These are phyloP conservation scores for Pythium grandisporangium DNA, from an alignment of 352 stramenopile species.

Conservation along the genomic window DNA sequence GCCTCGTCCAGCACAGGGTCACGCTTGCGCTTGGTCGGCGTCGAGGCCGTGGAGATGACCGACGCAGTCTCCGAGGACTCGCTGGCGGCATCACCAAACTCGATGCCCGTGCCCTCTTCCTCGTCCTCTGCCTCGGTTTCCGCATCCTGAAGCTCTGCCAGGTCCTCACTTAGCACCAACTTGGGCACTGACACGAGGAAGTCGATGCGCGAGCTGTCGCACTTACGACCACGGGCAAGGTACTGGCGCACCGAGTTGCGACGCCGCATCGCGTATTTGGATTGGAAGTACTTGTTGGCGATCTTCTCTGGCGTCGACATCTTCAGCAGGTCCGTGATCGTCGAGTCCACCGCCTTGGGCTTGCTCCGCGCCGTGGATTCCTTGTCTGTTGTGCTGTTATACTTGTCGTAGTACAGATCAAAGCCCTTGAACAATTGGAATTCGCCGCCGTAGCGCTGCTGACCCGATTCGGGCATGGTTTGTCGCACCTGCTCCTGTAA, in stretches of 20 bases:
- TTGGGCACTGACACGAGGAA: slow-evolving; percentile 9
- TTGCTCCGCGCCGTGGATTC: too few species aligned
- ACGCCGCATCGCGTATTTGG: slow-evolving; percentile 12
- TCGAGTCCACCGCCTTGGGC: not conserved
- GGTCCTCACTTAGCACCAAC: slow-evolving; percentile 8
- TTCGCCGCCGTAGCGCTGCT: slow-evolving; percentile 1
- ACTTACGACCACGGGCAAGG: slow-evolving; percentile 9
- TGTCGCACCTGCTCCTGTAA: slow-evolving; percentile 7
- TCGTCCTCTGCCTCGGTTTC: too few species aligned
- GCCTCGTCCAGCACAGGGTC: slow-evolving; percentile 12
- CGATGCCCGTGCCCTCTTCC: too few species aligned
- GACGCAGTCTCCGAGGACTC: slow-evolving; percentile 1
- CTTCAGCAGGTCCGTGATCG: slow-evolving; percentile 7
- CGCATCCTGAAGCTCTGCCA: not conserved
- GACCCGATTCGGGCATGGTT: not conserved
- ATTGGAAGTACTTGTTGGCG: slow-evolving; percentile 10
- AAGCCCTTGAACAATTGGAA: slow-evolving; percentile 15
- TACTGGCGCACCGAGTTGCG: slow-evolving; percentile 7
- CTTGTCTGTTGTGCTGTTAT: too few species aligned
- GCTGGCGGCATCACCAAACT: not conserved
- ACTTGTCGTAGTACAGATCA: slow-evolving; percentile 7
- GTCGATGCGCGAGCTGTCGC: slow-evolving; percentile 10
- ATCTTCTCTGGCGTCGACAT: slow-evolving; percentile 9
- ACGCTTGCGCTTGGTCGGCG: slow-evolving; percentile 1
- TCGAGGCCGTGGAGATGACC: not conserved